A percentile compares a stretch with the other conserved stretches of the same genome.
phyloP scores from a whole-genome alignment of 2,329 filamentous ascomycete genomes.

The Alternaria infectoria region DNA sequence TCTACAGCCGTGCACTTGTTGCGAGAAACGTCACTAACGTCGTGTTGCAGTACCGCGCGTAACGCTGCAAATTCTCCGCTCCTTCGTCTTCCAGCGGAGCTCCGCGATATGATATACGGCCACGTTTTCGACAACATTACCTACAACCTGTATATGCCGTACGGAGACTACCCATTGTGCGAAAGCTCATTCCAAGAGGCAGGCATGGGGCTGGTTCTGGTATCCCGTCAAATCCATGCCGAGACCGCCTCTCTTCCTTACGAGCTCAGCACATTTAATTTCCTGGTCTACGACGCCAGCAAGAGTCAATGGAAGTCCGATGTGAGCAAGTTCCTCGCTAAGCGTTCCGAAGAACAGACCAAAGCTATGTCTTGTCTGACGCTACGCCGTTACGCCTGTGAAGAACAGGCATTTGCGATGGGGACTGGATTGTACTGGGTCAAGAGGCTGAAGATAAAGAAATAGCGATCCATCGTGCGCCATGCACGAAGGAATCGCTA shows the following conservation, averaged over 20 bases:
- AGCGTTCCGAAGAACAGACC: not conserved
- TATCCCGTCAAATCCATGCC: not conserved
- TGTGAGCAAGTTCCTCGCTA: not conserved
- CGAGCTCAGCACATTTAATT: not conserved
- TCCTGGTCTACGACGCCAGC: not conserved
- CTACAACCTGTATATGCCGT: too few species aligned
- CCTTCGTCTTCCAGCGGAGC: too few species aligned
- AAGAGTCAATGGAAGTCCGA: not conserved
- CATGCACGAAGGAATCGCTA: not conserved
- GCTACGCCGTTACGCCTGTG: not conserved
- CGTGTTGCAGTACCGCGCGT: too few species aligned
- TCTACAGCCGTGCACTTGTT: too few species aligned
- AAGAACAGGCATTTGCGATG: not conserved
- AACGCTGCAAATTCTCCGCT: too few species aligned
- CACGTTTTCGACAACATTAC: too few species aligned
- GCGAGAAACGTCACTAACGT: too few species aligned
- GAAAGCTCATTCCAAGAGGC: too few species aligned
- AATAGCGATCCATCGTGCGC: not conserved
- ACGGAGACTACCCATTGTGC: too few species aligned
- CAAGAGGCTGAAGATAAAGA: not conserved
- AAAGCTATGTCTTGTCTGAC: not conserved
- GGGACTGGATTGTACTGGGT: not conserved
- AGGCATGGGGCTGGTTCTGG: not conserved
- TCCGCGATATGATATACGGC: too few species aligned
- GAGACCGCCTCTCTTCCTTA: not conserved